Conservation (phyloP, 805 yeast genomes). For the Ascoidea tarda region DNA sequence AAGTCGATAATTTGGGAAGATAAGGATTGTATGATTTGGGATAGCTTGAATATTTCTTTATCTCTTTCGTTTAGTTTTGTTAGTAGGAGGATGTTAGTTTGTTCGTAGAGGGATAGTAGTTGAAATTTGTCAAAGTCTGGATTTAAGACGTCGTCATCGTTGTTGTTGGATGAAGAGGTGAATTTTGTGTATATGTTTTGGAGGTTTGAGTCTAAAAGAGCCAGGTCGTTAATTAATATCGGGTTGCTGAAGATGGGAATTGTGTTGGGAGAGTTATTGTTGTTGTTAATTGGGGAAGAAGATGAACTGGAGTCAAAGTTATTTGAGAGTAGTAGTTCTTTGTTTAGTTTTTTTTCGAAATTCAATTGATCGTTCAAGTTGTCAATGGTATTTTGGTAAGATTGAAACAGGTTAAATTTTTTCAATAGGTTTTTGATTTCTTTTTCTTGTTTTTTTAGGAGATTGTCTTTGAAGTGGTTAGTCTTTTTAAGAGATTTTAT, state of each 20-base stretch:
- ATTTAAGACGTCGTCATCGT: not conserved
- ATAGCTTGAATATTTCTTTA: not conserved
- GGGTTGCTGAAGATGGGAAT: too few relatives aligned
- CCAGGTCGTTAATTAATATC: too few relatives aligned
- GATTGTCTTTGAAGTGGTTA: not conserved
- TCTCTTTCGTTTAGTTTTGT: not conserved
- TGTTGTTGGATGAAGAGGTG: not conserved
- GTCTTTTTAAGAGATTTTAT: not conserved
- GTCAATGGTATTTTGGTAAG: not conserved
- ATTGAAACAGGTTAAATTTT: too few relatives aligned
- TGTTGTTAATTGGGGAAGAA: not conserved
- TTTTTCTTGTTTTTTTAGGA: not conserved
- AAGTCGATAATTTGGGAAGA: not conserved
- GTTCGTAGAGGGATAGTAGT: not conserved
- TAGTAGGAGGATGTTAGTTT: not conserved
- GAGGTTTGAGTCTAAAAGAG: not conserved
- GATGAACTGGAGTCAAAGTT: not conserved
- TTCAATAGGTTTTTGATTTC: not conserved
- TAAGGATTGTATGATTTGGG: not conserved
- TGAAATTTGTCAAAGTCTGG: too few relatives aligned
- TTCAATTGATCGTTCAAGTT: not conserved
- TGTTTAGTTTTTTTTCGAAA: too few relatives aligned
- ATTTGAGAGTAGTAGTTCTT: not conserved
- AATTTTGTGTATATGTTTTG: too few relatives aligned
- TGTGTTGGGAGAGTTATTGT: not conserved